Evolutionary conservation across 129 eudicot genomes (phyloP).

Genomic region (Chrysanthemum seticuspe): DNA sequence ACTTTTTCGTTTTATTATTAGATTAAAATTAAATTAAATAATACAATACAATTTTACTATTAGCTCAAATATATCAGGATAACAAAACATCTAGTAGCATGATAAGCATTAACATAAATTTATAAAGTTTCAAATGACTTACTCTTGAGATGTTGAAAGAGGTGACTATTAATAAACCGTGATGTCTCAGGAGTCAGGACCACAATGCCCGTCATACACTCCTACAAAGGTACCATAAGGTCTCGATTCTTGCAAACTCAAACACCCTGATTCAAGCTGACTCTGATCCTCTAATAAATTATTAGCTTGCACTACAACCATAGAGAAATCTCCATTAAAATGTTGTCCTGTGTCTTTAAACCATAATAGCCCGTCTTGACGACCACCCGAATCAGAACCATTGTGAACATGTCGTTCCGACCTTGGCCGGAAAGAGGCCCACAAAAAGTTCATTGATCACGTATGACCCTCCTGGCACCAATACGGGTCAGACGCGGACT

Average conservation of each 20-base stretch:
- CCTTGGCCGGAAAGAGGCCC: conserved; percentile 94
- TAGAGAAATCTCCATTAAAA: conserved; percentile 83
- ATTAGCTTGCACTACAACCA: conserved; percentile 99
- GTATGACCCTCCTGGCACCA: too few relatives aligned
- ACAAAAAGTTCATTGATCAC: too few relatives aligned
- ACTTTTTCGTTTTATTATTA: too few relatives aligned
- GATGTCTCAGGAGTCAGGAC: conserved; percentile 95
- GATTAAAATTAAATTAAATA: too few relatives aligned
- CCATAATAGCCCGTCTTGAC: conserved; percentile 86
- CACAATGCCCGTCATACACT: conserved; percentile 97
- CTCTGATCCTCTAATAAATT: conserved; percentile 93
- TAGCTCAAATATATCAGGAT: too few relatives aligned
- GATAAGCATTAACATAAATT: too few relatives aligned
- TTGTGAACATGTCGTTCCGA: conserved; percentile 57
- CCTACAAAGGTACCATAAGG: conserved; percentile 95
- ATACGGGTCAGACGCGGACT: too few relatives aligned
- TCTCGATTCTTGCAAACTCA: conserved; percentile 75
- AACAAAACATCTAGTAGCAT: too few relatives aligned
- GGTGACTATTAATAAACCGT: conserved; percentile 69
- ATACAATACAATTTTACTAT: too few relatives aligned
- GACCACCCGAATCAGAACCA: conserved; percentile 72
- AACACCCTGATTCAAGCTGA: conserved; percentile 89
- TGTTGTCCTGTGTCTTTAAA: conserved; percentile 93
- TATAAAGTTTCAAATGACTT: conserved; percentile 35
- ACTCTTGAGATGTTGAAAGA: conserved; percentile 95